A percentile compares a stretch with the other conserved stretches of the same genome.
Conservation (phyloP, 2,329 filamentous ascomycete species). For the Verticillium isaacii region DNA sequence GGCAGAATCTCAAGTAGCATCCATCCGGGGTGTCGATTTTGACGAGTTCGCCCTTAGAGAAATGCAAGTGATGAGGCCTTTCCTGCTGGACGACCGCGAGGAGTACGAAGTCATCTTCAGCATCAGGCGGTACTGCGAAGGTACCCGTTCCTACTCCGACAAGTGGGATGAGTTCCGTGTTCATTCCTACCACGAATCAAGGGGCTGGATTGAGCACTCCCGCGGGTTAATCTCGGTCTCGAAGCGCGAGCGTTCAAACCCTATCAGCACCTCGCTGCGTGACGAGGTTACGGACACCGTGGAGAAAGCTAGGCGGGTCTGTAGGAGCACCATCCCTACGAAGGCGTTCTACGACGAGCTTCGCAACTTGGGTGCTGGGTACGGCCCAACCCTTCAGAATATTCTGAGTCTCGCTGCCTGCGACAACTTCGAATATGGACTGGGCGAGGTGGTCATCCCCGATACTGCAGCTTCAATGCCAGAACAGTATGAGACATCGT, state of each 20-base stretch:
- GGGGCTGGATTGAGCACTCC: slow-evolving; percentile 14
- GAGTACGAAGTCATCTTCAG: slow-evolving; percentile 8
- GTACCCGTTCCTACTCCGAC: slow-evolving; percentile 7
- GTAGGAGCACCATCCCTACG: not conserved
- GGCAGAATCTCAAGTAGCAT: slow-evolving; percentile 20
- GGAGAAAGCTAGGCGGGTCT: not conserved
- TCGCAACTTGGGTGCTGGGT: slow-evolving; percentile 8
- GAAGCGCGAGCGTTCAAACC: not conserved
- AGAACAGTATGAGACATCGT: slow-evolving; percentile 32
- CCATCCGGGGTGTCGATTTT: slow-evolving; percentile 10
- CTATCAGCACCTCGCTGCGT: not conserved
- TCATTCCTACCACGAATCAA: not conserved
- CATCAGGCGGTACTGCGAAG: slow-evolving; percentile 7
- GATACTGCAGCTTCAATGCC: slow-evolving; percentile 42
- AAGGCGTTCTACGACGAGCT: slow-evolving; percentile 10
- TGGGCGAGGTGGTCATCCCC: slow-evolving; percentile 30
- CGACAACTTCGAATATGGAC: slow-evolving; percentile 9
- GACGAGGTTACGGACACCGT: slow-evolving; percentile 8
- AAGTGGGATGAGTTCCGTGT: slow-evolving; percentile 14
- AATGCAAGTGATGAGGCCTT: slow-evolving; percentile 4
- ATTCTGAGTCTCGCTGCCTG: slow-evolving; percentile 38
- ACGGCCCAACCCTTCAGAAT: slow-evolving; percentile 32
- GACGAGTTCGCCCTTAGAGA: slow-evolving; percentile 12
- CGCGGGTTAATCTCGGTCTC: slow-evolving; percentile 9
- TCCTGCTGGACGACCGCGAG: slow-evolving; percentile 6